Evolutionary conservation across 257 asterid species (phyloP), one percentile per base, ranked within the genome.

Genomic region (Plantago major): DNA sequence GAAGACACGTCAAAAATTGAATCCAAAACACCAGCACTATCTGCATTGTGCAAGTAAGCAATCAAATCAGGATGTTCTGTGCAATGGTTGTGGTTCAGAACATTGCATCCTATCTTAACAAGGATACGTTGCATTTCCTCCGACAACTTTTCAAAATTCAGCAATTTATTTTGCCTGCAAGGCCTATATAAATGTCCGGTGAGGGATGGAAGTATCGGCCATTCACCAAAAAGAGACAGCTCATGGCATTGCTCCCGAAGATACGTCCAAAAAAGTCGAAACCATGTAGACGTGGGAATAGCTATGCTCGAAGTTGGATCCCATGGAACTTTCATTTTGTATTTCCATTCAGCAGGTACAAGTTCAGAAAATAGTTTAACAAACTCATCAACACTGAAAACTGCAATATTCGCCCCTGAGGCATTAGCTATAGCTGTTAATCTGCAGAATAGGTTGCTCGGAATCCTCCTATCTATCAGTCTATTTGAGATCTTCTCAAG

Each of bases 121-220:
- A 91, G 92, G 73, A 91, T 52, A 46, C 61, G 69, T 67, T 68
- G 85, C 84, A 91, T 76, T 76, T 76, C 79, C 67, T 81, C 82
- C 16, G 95, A 79, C 75, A 88, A 73, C n/a, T 76, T 77, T 62
- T 74, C 83, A 19, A 64, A 62, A 65, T 78, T 82, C 76, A 91
- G 76, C 73, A 91, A 61, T 67, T 84, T 91, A 63, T 74, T 70
- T 65, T 81, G 79, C 79, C 73, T 76, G 11, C 83, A 79, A 45
- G 87, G 98, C 71, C 83, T 78, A 71, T 78, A 82, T 74, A 91
- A 58, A 73, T 88, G 88, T 61, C 96, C 95, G 43, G 84, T 75
- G 55, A 67, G 73, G 17, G 92, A 82, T 63, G 98, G 98, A 52
- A 91, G 73, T 71, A 91, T 88, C 61, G 98, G 98, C 98, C 98